phyloP scores from a whole-genome alignment of 139 green algal genomes.

The Chlamydomonas sp. region DNA sequence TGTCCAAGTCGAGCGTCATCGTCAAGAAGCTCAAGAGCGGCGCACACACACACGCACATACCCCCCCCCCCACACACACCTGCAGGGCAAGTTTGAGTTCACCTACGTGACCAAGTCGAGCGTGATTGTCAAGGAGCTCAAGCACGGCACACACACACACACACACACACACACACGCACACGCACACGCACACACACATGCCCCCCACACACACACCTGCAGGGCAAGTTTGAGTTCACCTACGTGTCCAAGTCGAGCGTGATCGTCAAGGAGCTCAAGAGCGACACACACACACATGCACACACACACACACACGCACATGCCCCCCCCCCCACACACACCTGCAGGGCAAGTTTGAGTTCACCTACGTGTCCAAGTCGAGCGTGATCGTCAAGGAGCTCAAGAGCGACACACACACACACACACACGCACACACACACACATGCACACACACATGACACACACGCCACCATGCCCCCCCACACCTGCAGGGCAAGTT shows the following conservation, averaged over 20 bases:
- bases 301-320: not conserved
- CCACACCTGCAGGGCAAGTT: constrained; percentile 54
- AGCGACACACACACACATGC: constrained; percentile 33
- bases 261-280: constrained; percentile 65
- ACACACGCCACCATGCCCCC: not conserved
- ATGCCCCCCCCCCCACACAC: not conserved
- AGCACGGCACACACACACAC: constrained; percentile 27
- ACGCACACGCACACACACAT: not conserved
- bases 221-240: constrained; percentile 78
- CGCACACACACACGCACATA: no score
- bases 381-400: constrained; percentile 62
- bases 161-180: not conserved
- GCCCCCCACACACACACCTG: not conserved
- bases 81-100: constrained; percentile 73
- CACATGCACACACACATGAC: not conserved
- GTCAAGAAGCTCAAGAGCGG: constrained; percentile 64
- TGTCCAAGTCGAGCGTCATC: constrained; percentile 56
- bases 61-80: no score
- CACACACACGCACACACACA: not conserved
- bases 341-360: constrained; percentile 62
- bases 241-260: constrained; percentile 59
- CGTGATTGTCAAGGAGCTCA: constrained; percentile 66
- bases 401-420: constrained; percentile 45
- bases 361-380: constrained; percentile 73
- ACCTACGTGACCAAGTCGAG: constrained; percentile 64